Conservation (phyloP, 345 rosid species). For the Streptanthus diversifolius region DNA sequence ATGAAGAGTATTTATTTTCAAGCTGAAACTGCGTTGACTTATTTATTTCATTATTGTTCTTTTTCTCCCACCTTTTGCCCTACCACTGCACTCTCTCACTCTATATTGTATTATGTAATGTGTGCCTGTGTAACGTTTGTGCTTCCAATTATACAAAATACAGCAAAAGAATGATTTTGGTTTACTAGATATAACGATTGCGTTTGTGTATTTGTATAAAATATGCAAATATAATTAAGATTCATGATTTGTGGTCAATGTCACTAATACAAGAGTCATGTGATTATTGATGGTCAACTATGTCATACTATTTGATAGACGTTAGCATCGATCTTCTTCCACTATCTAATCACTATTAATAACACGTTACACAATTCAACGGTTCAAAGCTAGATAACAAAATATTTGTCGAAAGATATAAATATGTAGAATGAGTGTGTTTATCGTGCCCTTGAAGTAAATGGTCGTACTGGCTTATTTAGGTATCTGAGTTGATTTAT, state of each 20-base stretch:
- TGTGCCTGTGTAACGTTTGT: not conserved
- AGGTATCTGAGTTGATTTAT: not conserved
- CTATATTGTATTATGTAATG: not conserved
- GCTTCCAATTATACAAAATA: slow-evolving; percentile 6
- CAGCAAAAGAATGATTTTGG: not conserved
- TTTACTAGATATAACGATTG: not conserved
- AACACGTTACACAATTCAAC: not conserved
- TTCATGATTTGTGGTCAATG: not conserved
- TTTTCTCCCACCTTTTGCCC: not conserved
- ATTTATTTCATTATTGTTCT: slow-evolving; percentile 1
- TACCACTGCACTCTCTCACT: slow-evolving; percentile 22
- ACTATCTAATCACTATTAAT: not conserved
- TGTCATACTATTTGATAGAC: not conserved
- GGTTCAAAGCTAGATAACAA: not conserved
- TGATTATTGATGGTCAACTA: not conserved
- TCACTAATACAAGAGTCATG: not conserved
- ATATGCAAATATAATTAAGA: slow-evolving; percentile 7
- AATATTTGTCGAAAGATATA: not conserved
- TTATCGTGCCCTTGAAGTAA: not conserved
- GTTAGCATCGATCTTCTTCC: not conserved
- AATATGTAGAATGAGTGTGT: not conserved
- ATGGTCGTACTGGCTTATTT: not conserved
- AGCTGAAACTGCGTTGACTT: slow-evolving; percentile 17
- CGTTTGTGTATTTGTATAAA: not conserved
- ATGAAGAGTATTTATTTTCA: not conserved